Conservation (phyloP, 1,139 yeast species). For the Yamadazyma atlantica region DNA sequence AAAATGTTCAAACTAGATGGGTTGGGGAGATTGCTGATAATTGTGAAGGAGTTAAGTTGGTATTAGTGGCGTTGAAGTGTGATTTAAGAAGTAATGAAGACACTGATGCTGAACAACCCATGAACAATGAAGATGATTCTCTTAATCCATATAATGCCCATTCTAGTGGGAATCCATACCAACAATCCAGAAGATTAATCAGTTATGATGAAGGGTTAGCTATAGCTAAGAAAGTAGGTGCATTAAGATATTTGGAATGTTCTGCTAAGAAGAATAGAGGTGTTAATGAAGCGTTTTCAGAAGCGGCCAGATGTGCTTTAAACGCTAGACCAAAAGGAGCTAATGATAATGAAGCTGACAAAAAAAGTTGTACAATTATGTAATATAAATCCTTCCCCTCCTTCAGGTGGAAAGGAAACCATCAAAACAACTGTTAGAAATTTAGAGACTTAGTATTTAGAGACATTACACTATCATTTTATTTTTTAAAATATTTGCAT, state of each 20-base stretch:
- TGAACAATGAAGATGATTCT: conserved; percentile 32
- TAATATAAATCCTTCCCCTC: too few species aligned
- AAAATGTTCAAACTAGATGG: conserved; percentile 93
- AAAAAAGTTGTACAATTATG: conserved; percentile 44
- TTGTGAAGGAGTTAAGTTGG: conserved; percentile 94
- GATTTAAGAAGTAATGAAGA: conserved; percentile 67
- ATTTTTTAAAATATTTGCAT: neutral
- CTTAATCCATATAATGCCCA: conserved; percentile 28
- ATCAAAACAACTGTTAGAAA: too few species aligned
- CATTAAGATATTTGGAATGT: conserved; percentile 85
- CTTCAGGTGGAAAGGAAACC: too few species aligned
- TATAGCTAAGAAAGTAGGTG: conserved; percentile 85
- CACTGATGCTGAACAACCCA: conserved; percentile 25
- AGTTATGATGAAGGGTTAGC: conserved; percentile 35
- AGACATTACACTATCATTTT: neutral
- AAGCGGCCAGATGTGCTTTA: conserved; percentile 94
- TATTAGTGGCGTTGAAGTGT: conserved; percentile 90
- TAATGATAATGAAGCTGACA: conserved; percentile 47
- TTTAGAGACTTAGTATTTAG: neutral
- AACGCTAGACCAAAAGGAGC: conserved; percentile 84
- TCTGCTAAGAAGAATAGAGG: conserved; percentile 94
- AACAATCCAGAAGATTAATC: conserved; percentile 56
- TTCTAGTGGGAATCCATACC: conserved; percentile 29
- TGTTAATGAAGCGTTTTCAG: conserved; percentile 95
- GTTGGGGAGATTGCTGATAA: conserved; percentile 95